Evolutionary conservation across 2,329 filamentous ascomycete species (phyloP).

Genomic region (Fonsecaea erecta): DNA sequence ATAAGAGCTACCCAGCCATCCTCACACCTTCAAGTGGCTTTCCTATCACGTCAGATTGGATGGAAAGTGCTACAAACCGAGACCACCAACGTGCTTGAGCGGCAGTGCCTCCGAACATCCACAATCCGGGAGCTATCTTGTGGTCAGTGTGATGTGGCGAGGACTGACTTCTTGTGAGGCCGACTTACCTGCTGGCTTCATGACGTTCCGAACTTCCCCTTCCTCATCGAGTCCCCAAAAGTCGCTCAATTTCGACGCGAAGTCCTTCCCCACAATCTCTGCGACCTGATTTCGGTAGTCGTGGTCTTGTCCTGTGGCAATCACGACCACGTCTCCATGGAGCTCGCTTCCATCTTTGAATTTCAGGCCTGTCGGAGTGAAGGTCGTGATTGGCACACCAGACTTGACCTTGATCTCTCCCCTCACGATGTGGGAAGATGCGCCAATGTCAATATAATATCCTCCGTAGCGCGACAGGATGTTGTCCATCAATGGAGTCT

Average conservation of each 20-base stretch:
- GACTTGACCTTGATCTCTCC: conserved; percentile 53
- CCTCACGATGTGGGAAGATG: conserved; percentile 48
- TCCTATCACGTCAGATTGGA: conserved; percentile 44
- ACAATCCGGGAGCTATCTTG: conserved; percentile 43
- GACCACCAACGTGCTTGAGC: conserved; percentile 48
- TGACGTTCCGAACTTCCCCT: conserved; percentile 47
- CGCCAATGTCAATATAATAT: conserved; percentile 56
- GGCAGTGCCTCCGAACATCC: conserved; percentile 53
- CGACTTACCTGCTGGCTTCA: conserved; percentile 19
- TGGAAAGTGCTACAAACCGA: conserved; percentile 52
- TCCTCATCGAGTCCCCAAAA: conserved; percentile 52
- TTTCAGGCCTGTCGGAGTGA: conserved; percentile 47
- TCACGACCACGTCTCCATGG: conserved; percentile 53
- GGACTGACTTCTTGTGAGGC: neutral
- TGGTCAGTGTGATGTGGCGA: neutral
- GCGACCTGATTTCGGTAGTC: conserved; percentile 49
- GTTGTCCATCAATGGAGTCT: conserved; percentile 46
- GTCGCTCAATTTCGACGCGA: conserved; percentile 7
- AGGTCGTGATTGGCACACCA: conserved; percentile 41
- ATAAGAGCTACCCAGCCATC: neutral
- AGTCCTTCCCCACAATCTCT: conserved; percentile 44
- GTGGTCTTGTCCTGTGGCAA: conserved; percentile 53
- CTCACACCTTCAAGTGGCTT: conserved; percentile 18
- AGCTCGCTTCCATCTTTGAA: conserved; percentile 51
- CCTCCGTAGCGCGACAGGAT: conserved; percentile 52